Evolutionary conservation across 257 asterid genomes (phyloP), one percentile per base, ranked within the genome.

Genomic region (Nicotiana undulata): DNA sequence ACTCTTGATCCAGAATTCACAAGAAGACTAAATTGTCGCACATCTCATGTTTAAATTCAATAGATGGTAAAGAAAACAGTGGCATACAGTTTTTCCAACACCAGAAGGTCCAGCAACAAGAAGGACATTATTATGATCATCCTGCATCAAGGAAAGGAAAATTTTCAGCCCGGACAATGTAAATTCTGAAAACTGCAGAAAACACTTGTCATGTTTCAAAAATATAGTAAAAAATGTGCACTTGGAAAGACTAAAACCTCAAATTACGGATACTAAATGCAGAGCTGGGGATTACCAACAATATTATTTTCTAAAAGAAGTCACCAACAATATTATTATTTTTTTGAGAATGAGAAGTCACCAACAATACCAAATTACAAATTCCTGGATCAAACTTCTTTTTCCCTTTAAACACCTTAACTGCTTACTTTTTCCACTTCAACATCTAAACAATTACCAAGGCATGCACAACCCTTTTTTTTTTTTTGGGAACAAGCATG

Each of bases 31-130:
- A 29, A 83, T 34, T 44, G n/a, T 81, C 78, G 28, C 83, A 84
- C 32, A 79, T 65, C 68, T 72, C 8, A 3, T 44, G 55, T 26
- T 44, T 56, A 82, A 9, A 82, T 53, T 49, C 61, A 44, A 28
- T 78, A 56, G 51, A 24, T 18, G 58, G 28, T 44, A 81, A 79
- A 63, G 85, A 68, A 65, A 78, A 75, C 49, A 83, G 31, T 75
- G 68, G 55, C 98, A 56, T 93, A 95, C 99, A 79, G 97, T 93
- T 93, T 95, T 95, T 80, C 98, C 99, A 87, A 91, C 92, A 88
- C 99, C 98, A 80, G 98, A 92, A 82, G 91, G 97, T 83, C 98
- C 98, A 85, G 91, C 87, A 83, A 93, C 81, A 70, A 95, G 92
- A 87, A 95, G 90, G 76, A 90, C 95, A 80, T 92, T 84, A 83